phyloP scores from a whole-genome alignment of 495 filamentous ascomycete genomes.

The Aspergillus heteromorphus region DNA sequence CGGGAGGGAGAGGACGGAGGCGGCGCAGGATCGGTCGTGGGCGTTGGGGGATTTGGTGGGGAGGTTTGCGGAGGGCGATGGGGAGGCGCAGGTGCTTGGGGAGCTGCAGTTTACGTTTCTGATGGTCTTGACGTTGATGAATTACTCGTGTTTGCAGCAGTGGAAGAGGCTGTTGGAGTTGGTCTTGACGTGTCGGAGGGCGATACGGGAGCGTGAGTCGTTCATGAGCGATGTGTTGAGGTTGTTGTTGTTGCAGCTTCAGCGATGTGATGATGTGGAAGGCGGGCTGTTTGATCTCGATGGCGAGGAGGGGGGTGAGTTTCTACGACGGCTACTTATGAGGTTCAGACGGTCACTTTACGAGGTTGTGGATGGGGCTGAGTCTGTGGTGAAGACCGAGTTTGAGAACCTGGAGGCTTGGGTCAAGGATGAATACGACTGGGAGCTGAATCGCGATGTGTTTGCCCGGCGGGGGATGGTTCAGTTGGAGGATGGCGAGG shows the following conservation, averaged over 20 bases:
- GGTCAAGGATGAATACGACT: conserved; percentile 54
- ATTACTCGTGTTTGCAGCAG: conserved; percentile 79
- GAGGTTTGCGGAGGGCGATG: conserved; percentile 21
- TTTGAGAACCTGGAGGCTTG: conserved; percentile 53
- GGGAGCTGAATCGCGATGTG: conserved; percentile 53
- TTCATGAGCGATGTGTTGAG: conserved; percentile 58
- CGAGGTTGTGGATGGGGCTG: conserved; percentile 31
- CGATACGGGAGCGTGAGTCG: conserved; percentile 48
- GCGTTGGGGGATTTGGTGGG: conserved; percentile 52
- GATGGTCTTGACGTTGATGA: conserved; percentile 73
- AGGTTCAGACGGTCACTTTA: conserved; percentile 45
- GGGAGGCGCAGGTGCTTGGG: conserved; percentile 58
- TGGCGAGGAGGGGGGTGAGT: conserved; percentile 47
- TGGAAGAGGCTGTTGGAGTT: conserved; percentile 76
- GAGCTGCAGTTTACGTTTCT: conserved; percentile 85
- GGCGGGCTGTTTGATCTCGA: conserved; percentile 51
- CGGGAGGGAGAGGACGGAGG: conserved; percentile 67
- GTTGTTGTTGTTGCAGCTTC: conserved; percentile 64
- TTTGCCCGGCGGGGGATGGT: conserved; percentile 60
- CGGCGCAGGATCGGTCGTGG: conserved; percentile 67
- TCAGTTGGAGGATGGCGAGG: conserved; percentile 69
- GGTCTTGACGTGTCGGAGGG: conserved; percentile 60
- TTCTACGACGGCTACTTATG: conserved; percentile 50
- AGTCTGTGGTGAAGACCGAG: conserved; percentile 40
- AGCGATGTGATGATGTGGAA: conserved; percentile 65